Conservation (phyloP, 1,284 basidiomycete species). For the Thelephora terrestris region DNA sequence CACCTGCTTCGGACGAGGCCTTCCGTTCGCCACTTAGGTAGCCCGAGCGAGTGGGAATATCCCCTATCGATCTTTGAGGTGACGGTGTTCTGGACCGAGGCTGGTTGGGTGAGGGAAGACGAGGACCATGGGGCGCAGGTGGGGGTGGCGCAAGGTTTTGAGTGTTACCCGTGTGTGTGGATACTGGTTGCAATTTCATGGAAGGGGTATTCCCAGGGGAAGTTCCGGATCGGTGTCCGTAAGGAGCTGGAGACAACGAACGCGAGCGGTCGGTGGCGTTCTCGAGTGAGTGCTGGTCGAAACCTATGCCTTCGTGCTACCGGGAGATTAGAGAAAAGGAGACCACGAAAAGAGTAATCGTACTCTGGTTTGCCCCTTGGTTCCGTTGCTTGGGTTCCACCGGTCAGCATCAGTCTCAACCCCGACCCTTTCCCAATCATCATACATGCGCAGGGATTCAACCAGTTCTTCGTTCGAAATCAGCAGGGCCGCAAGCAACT, state of each 20-base stretch:
- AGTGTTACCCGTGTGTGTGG: slow-evolving; percentile 11
- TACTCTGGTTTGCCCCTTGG: background rate
- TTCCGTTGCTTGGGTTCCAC: slow-evolving; percentile 34
- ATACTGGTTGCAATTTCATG: slow-evolving; percentile 7
- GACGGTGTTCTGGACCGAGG: slow-evolving; percentile 43
- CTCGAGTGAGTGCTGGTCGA: no score
- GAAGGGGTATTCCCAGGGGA: no score
- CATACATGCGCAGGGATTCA: slow-evolving; percentile 39
- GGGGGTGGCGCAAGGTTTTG: slow-evolving; percentile 52
- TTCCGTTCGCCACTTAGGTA: background rate
- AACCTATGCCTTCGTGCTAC: no score
- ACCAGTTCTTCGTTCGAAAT: slow-evolving; percentile 50
- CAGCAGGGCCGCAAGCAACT: slow-evolving; percentile 53
- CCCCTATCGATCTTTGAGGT: slow-evolving; percentile 25
- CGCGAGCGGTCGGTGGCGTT: slow-evolving; percentile 12
- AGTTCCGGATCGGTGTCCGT: slow-evolving; percentile 20
- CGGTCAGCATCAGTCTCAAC: slow-evolving; percentile 52
- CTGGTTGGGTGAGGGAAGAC: slow-evolving; percentile 38
- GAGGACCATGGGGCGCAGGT: slow-evolving; percentile 57
- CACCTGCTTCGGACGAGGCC: background rate
- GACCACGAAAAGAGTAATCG: background rate
- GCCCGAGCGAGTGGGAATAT: slow-evolving; percentile 5
- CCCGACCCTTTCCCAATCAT: slow-evolving; percentile 60
- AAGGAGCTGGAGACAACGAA: slow-evolving; percentile 26
- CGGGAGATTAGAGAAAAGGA: background rate